A percentile compares a stretch with the other conserved stretches of the same genome.
phyloP scores from a whole-genome alignment of 495 filamentous ascomycete genomes.

The Hypoxylon rickii region DNA sequence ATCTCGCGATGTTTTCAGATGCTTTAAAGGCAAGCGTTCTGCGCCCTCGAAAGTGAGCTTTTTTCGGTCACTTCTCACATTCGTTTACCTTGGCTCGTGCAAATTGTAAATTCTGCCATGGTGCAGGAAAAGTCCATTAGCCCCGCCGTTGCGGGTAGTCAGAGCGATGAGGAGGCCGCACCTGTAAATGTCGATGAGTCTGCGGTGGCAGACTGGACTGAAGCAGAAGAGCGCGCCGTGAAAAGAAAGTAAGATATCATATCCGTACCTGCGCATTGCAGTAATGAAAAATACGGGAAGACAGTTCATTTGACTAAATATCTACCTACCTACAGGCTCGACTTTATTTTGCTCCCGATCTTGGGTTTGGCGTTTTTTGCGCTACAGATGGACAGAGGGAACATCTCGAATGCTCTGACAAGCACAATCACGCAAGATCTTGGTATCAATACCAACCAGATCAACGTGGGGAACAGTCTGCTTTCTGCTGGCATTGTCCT shows the following conservation, averaged over 20 bases:
- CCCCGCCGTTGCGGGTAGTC: background rate
- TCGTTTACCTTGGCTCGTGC: background rate
- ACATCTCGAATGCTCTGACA: constrained; percentile 56
- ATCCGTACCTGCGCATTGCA: too few relatives aligned
- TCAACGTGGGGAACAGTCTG: constrained; percentile 62
- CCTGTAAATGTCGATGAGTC: constrained; percentile 29
- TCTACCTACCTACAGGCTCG: constrained; percentile 43
- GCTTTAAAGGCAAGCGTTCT: background rate
- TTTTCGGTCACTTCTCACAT: background rate
- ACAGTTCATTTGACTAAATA: background rate
- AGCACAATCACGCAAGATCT: constrained; percentile 58
- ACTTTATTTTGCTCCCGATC: constrained; percentile 57
- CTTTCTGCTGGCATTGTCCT: constrained; percentile 61
- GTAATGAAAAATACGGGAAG: background rate
- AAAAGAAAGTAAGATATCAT: constrained; percentile 43
- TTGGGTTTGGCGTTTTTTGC: constrained; percentile 62
- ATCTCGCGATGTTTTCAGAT: constrained; percentile 14
- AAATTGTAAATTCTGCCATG: background rate
- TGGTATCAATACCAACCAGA: constrained; percentile 59
- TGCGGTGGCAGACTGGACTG: constrained; percentile 37
- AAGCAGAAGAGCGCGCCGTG: constrained; percentile 41
- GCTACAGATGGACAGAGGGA: constrained; percentile 60
- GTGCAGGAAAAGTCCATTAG: constrained; percentile 3
- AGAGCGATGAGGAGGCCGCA: constrained; percentile 34
- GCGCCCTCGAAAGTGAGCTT: background rate